Conservation (phyloP, 768 basidiomycete species). For the Podaxis carcinomalis region DNA sequence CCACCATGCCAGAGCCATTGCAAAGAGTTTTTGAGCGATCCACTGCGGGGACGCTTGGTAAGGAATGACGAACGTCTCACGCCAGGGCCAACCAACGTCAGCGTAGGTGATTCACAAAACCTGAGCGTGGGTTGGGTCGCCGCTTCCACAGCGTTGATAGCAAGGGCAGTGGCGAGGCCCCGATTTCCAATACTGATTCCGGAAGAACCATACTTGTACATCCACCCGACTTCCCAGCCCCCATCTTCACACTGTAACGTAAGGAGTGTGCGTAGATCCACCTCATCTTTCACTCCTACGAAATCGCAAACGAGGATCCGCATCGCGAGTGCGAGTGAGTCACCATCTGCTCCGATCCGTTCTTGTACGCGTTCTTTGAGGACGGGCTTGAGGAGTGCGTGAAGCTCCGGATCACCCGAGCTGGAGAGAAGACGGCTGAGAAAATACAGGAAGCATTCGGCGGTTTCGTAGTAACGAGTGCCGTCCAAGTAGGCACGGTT, state of each 20-base stretch:
- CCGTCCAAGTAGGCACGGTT: conserved; percentile 53
- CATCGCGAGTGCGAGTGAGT: conserved; percentile 54
- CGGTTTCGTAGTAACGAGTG: conserved; percentile 48
- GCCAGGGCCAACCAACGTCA: neutral
- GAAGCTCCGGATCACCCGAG: conserved; percentile 30
- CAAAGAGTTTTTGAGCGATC: conserved; percentile 23
- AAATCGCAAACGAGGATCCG: conserved; percentile 42
- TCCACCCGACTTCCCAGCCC: conserved; percentile 51
- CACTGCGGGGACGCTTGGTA: conserved; percentile 19
- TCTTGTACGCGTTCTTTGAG: conserved; percentile 44
- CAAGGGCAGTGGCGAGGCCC: conserved; percentile 50
- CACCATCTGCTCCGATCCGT: conserved; percentile 43
- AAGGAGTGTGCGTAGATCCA: conserved; percentile 42
- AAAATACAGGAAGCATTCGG: conserved; percentile 53
- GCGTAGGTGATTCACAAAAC: conserved; percentile 3
- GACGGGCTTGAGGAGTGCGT: conserved; percentile 32
- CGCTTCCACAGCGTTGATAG: conserved; percentile 43
- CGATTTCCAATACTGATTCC: conserved; percentile 49
- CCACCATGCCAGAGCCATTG: conserved; percentile 25
- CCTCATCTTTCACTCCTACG: conserved; percentile 36
- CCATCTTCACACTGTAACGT: conserved; percentile 51
- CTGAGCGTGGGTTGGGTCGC: conserved; percentile 13
- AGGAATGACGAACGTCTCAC: conserved; percentile 1
- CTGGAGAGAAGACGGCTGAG: conserved; percentile 38
- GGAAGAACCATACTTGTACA: conserved; percentile 50